Evolutionary conservation across 192 early-diverging fungal genomes (phyloP), one percentile per base, ranked within the genome.

Genomic region (Podila horticola): DNA sequence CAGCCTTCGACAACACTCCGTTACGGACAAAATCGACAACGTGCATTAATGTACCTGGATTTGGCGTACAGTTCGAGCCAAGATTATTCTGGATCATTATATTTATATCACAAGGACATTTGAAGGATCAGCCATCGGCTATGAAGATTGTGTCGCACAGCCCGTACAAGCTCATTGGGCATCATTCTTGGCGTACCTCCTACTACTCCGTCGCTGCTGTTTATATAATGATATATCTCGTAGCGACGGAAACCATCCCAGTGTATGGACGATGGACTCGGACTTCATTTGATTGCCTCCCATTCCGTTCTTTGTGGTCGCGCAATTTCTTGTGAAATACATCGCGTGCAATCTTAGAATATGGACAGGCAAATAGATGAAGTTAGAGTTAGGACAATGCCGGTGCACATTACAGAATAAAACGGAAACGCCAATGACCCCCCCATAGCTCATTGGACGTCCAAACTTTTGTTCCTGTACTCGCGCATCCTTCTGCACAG

Each of bases 221-320:
- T 55, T 33, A 67, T 50, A 6, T 67, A n/a, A 20, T 31, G n/a
- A 59, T 58, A 41, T 57, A 59, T 33, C 20, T 28, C 31, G 34
- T 45, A 34, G 65, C 69, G 70, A 66, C 70, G 66, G 76, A 67
- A 68, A 10, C 60, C 66, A 63, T 71, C 71, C 45, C 57, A 59
- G 52, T 8, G 22, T 64, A 57, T 29, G 31, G 66, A 41, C 45
- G 68, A 69, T 62, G 77, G 67, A 55, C 69, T 72, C 70, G 48
- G 57, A 66, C 70, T 73, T 81, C 71, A 69, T 73, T 79, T 68
- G 69, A 49, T 69, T 75, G 74, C 67, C 74, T 64, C 26, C 41
- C 70, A 33, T 62, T 61, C 75, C 65, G 34, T 22, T 79, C 65
- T 68, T 67, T 45, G 66, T 71, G 59, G 55, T 73, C 66, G 66